Base-by-base conservation (phyloP, 345 rosid genomes). In the Eucalyptus tenuipes region DNA sequence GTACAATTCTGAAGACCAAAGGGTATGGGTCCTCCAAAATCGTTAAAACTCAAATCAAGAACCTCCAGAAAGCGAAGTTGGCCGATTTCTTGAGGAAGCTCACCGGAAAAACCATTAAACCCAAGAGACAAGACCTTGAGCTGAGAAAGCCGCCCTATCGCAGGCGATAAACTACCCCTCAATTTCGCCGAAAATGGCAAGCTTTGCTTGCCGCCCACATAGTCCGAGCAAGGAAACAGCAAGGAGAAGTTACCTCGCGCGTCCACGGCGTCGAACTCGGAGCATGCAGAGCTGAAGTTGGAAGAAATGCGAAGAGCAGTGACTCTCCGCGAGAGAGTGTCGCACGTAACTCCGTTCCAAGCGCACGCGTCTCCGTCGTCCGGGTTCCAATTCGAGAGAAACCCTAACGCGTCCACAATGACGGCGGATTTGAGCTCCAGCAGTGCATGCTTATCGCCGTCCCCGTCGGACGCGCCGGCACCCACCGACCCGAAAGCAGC, bases 41-140 rank as follows among this genome's bases (percentile, higher is more conserved):
- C 90, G 90, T 93, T 93, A 90, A 93, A 93, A 66, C 93, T 91
- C 94, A 93, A 89, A 92, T 93, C 95, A 88, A 93, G 95, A 90
- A 92, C 89, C 88, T 93, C 93, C 89, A 93, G 88, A 33, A 66
- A 55, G 37, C 86, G 71, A 89, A 92, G 93, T 85, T 89, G 85
- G 27, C 94, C 94, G 55, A 93, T 89, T 57, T 92, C 95, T 64
- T 16, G 20, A 64, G 95, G 94, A 88, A 93, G 80, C 79, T 90
- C 90, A 20, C 93, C 95, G n/a, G 15, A 88, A 49, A 93, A 93
- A 17, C 84, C 92, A 89, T 91, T 93, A 88, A 90, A 93, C 85
- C 90, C 90, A 31, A 93, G 92, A n/a, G 89, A 90, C 88, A 93
- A 89, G 42, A 90, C 92, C 85, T 89, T 92, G 42, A 93, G 91